These are phyloP conservation scores for Alternaria novae-zelandiae DNA, from an alignment of 2,329 filamentous ascomycete species.

Conservation along the genomic window DNA sequence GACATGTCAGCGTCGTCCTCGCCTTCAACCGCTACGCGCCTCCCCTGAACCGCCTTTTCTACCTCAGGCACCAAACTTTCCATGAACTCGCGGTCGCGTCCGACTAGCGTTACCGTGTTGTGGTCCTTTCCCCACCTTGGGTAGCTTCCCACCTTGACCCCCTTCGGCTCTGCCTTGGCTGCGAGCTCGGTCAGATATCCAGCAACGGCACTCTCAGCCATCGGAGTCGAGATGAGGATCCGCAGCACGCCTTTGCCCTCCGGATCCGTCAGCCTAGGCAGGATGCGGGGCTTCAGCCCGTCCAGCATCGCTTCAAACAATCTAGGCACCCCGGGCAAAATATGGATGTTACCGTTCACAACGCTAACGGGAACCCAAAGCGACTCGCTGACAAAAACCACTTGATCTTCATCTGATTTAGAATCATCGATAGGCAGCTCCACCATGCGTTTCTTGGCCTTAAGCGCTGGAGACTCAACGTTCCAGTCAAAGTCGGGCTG, in stretches of 20 bases:
- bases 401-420: conserved; percentile 71
- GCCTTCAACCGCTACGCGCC: conserved; percentile 72
- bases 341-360: conserved; percentile 92
- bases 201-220: conserved; percentile 86
- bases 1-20: conserved; percentile 53
- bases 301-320: conserved; percentile 82
- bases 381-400: conserved; percentile 78
- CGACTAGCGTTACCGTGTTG: conserved; percentile 91
- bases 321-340: conserved; percentile 86
- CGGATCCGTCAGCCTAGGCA: conserved; percentile 76
- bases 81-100: conserved; percentile 75
- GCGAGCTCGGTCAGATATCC: conserved; percentile 82
- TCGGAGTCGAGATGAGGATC: conserved; percentile 83
- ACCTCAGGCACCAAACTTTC: conserved; percentile 82
- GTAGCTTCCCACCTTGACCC: conserved; percentile 94
- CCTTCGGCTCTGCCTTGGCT: conserved; percentile 71
- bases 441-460: conserved; percentile 89
- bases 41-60: conserved; percentile 75
- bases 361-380: conserved; percentile 90
- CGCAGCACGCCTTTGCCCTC: conserved; percentile 81
- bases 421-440: conserved; percentile 77
- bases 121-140: conserved; percentile 86
- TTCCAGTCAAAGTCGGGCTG: conserved; percentile 86
- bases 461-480: conserved; percentile 75
- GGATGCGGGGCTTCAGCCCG: conserved; percentile 72